Conservation (phyloP, 768 basidiomycete genomes). For the Mycena olivaceomarginata region DNA sequence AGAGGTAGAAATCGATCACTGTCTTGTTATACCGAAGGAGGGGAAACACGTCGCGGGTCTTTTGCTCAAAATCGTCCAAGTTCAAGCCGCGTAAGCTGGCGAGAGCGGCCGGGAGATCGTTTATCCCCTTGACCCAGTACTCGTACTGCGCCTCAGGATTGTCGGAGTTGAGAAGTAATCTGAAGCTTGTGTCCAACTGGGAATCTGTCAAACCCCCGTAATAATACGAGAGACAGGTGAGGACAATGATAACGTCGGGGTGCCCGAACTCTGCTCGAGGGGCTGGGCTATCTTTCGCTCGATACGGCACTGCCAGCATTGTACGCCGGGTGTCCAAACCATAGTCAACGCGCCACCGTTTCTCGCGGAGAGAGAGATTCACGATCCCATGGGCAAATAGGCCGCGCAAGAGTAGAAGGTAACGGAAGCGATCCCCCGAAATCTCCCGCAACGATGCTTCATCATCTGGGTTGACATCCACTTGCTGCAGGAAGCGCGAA, state of each 20-base stretch:
- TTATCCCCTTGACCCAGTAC: slow-evolving; percentile 55
- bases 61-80: slow-evolving; percentile 59
- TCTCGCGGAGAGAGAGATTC: slow-evolving; percentile 57
- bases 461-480: slow-evolving; percentile 1
- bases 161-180: slow-evolving; percentile 61
- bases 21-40: slow-evolving; percentile 58
- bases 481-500: slow-evolving; percentile 14
- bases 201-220: slow-evolving; percentile 64
- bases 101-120: slow-evolving; percentile 54
- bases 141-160: slow-evolving; percentile 65
- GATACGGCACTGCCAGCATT: slow-evolving; percentile 71
- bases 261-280: slow-evolving; percentile 71
- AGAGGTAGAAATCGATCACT: slow-evolving; percentile 68
- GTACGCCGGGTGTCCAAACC: slow-evolving; percentile 66
- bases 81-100: slow-evolving; percentile 64
- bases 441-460: slow-evolving; percentile 24
- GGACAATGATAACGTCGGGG: slow-evolving; percentile 66
- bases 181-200: slow-evolving; percentile 61
- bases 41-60: slow-evolving; percentile 50
- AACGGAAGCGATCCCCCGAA: slow-evolving; percentile 3
- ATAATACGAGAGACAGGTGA: slow-evolving; percentile 71
- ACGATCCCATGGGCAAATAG: slow-evolving; percentile 65
- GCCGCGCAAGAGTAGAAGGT: slow-evolving; percentile 66
- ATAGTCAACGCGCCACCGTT: slow-evolving; percentile 73
- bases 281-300: slow-evolving; percentile 71